phyloP scores from a whole-genome alignment of 148 eudicot genomes.

The Vaccinium myrtillus region DNA sequence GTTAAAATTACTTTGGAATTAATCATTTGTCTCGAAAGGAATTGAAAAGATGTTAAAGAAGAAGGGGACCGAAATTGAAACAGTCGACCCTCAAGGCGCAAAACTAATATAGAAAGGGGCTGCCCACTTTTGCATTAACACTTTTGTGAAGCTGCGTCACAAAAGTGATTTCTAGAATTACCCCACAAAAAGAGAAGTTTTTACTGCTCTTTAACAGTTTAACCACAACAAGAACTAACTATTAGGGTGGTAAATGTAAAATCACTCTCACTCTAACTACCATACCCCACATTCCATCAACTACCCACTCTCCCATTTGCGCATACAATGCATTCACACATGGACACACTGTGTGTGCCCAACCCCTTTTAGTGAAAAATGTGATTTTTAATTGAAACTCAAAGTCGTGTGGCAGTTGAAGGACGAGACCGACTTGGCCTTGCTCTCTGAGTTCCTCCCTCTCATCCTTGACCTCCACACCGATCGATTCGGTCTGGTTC shows the following conservation, averaged over 20 bases:
- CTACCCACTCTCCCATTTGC: neutral
- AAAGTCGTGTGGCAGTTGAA: constrained; percentile 20
- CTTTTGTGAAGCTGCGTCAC: neutral
- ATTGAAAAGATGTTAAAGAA: neutral
- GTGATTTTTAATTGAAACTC: too few relatives aligned
- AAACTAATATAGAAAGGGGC: neutral
- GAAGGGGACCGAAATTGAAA: neutral
- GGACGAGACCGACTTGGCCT: constrained; percentile 25
- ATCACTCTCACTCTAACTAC: too few relatives aligned
- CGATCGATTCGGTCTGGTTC: constrained; percentile 67
- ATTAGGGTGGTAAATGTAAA: neutral
- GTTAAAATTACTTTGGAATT: neutral
- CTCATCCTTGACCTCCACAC: constrained; percentile 43
- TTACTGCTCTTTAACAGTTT: neutral
- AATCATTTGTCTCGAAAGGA: neutral
- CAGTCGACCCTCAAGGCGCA: neutral
- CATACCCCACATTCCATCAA: neutral
- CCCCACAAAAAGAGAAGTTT: neutral
- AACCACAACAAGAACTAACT: neutral
- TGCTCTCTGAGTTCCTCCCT: constrained; percentile 49
- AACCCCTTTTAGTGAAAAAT: neutral
- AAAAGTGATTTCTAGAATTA: neutral
- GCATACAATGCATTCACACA: neutral
- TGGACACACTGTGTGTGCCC: neutral
- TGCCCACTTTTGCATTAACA: neutral